These are phyloP conservation scores for Kwoniella dendrophila DNA, from an alignment of 768 basidiomycete species.

Conservation along the genomic window DNA sequence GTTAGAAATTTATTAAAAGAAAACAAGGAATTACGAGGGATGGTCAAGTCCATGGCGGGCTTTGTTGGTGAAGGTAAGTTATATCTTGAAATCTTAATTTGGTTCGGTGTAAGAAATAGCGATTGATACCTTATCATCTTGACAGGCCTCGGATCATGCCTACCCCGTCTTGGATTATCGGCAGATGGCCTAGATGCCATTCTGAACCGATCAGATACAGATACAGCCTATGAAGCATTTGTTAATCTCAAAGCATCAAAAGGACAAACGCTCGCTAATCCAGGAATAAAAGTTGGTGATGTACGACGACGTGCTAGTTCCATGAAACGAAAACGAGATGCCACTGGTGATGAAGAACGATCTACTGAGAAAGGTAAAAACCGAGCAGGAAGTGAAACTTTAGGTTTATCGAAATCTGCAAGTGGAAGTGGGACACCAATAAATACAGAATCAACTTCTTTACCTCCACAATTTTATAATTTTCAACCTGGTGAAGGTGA, in stretches of 20 bases:
- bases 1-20: slow-evolving; percentile 83
- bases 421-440: slow-evolving; percentile 8
- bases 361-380: slow-evolving; percentile 10
- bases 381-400: background rate
- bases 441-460: background rate
- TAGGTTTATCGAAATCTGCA: background rate
- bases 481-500: slow-evolving; percentile 13
- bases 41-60: slow-evolving; percentile 71
- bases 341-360: background rate
- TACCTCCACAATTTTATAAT: background rate
- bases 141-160: slow-evolving; percentile 50
- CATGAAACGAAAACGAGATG: slow-evolving; percentile 31
- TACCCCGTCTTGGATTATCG: slow-evolving; percentile 51
- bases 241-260: slow-evolving; percentile 66
- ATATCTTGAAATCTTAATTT: background rate
- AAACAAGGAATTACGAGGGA: slow-evolving; percentile 77
- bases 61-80: slow-evolving; percentile 86
- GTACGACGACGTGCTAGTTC: slow-evolving; percentile 29
- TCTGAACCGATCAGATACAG: slow-evolving; percentile 83
- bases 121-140: slow-evolving; percentile 66
- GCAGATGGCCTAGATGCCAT: slow-evolving; percentile 73
- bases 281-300: slow-evolving; percentile 35
- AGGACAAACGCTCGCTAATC: slow-evolving; percentile 43
- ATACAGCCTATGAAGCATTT: slow-evolving; percentile 89
- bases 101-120: background rate